Evolutionary conservation across 352 stramenopile genomes (phyloP).

Genomic region (Globisporangium cederbergense): DNA sequence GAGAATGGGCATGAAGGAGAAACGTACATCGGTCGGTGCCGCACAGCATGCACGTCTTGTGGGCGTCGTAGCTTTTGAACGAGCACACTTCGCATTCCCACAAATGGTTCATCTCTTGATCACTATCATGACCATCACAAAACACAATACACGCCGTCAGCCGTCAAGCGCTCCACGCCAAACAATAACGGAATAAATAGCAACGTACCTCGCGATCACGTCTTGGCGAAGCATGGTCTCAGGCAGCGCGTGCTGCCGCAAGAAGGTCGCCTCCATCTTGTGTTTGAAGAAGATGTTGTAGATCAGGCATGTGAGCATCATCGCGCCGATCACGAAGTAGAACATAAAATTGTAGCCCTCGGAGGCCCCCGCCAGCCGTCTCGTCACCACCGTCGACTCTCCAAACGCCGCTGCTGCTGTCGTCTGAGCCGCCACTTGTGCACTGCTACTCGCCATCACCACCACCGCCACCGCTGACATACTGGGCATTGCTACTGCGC

Average conservation of each 20-base stretch:
- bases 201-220: conserved; percentile 65
- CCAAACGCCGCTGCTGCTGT: not conserved
- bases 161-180: not conserved
- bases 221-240: conserved; percentile 86
- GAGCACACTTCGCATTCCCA: conserved; percentile 92
- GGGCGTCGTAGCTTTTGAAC: conserved; percentile 90
- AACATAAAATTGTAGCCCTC: conserved; percentile 88
- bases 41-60: conserved; percentile 88
- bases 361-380: conserved; percentile 35
- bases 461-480: not conserved
- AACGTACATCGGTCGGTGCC: conserved; percentile 72
- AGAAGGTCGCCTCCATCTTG: conserved; percentile 70
- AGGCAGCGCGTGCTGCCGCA: conserved; percentile 62
- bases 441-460: not conserved
- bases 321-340: conserved; percentile 84
- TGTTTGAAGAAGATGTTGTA: conserved; percentile 90
- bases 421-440: not conserved
- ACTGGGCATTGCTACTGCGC: not conserved
- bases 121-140: conserved; percentile 23
- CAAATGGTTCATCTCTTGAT: conserved; percentile 80
- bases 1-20: not conserved
- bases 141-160: not conserved
- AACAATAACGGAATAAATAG: not conserved
- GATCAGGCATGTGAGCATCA: conserved; percentile 84
- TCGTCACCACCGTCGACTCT: conserved; percentile 10